Evolutionary conservation across 805 yeast species (phyloP), one percentile per base, ranked within the genome.

Genomic region (Cyberlindnera misumaiensis): DNA sequence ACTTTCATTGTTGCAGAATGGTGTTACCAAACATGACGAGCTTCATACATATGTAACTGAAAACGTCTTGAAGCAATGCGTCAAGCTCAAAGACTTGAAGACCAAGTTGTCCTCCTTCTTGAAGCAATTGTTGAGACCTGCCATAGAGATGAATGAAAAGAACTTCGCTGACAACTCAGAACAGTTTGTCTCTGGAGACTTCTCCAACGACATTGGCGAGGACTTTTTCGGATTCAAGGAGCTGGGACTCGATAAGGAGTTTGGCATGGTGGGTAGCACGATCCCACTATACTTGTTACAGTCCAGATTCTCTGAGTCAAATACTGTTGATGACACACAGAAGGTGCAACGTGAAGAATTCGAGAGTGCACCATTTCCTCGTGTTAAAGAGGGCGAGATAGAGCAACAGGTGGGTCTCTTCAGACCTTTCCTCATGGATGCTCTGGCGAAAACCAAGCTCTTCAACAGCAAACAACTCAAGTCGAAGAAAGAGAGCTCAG

Each of bases 151-250:
- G 47, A 79, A 73, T 36, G 97, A 89, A 53, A 72, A 74, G 38
- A 83, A 78, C 47, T 93, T 93, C 59, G 77, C 67, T 28, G 98
- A 94, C 55, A 85, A 87, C 52, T 83, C 95, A 52, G 97, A 93
- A 46, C 96, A 90, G 59, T 93, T 89, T 56, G 63, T 90, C 47
- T 83, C 93, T 24, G 99, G 99, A 41, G 97, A 89, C 53, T 93
- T 93, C 58, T 83, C 96, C 1, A 82, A 76, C 51, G 96, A 89
- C 44, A 65, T 93, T 28, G 98, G 97, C 6, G 98, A 90, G 52
- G 99, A 93, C 63, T 93, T 89, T 71, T 94, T 94, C 64, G 99
- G 99, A 0, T 94, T 93, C 68, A 83, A 75, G 55, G 97, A 90
- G 48, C 67, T 93, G 34, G 98, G 98, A 0, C 65, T 93, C 38